A percentile compares a stretch with the other conserved stretches of the same genome.
These are phyloP conservation scores for Chrysosporium queenslandicum DNA, from an alignment of 2,329 filamentous ascomycete genomes.

Conservation along the genomic window DNA sequence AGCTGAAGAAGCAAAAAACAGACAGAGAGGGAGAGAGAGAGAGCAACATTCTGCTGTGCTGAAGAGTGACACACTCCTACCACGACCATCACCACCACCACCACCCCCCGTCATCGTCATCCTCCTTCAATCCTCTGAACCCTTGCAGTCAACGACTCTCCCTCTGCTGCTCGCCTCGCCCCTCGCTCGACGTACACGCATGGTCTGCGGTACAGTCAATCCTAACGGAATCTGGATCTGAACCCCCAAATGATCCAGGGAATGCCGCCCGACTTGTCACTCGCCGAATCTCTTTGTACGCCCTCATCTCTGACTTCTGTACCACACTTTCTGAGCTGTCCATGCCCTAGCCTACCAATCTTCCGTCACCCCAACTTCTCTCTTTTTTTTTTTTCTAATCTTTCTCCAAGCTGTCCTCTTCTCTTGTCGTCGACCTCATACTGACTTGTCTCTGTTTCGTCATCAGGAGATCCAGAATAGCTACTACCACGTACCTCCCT, in stretches of 20 bases:
- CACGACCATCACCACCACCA: too few relatives aligned
- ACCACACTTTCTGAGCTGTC: constrained; percentile 14
- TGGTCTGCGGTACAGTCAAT: constrained; percentile 3
- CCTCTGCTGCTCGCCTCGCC: neutral
- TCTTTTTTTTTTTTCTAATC: too few relatives aligned
- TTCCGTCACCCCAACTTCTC: neutral
- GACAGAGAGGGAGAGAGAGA: neutral
- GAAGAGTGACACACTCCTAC: too few relatives aligned
- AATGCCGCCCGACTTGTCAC: constrained; percentile 11
- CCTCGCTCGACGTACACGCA: constrained; percentile 1
- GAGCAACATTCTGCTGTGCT: neutral
- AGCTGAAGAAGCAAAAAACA: neutral
- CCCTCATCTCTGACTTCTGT: constrained; percentile 16
- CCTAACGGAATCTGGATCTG: constrained; percentile 8
- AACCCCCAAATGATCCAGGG: constrained; percentile 10
- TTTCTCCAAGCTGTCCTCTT: neutral
- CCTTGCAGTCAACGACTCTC: neutral
- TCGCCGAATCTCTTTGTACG: constrained; percentile 17
- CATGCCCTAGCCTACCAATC: constrained; percentile 1
- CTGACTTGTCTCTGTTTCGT: neutral
- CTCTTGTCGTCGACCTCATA: neutral
- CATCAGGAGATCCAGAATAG: constrained; percentile 8
- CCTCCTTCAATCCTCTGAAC: neutral
- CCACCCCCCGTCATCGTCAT: neutral
- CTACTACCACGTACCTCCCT: too few relatives aligned